Percentiles rank a stretch among this genome's conserved stretches.
Evolutionary conservation across 2,329 filamentous ascomycete genomes (phyloP).

Genomic region (Onygena corvina): DNA sequence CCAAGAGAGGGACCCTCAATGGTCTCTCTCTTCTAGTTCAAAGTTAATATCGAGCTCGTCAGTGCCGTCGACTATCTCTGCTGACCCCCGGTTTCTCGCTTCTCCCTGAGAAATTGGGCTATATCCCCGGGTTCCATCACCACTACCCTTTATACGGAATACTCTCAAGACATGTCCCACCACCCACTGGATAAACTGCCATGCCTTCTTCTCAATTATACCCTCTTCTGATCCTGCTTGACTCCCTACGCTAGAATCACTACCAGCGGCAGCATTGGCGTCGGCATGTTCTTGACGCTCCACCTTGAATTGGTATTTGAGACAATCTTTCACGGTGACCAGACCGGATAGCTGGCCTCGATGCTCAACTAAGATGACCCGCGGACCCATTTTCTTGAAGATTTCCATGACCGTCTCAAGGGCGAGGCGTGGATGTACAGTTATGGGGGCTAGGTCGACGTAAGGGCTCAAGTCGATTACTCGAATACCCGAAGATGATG

Average conservation of each 20-base stretch:
- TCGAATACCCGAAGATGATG: conserved; percentile 44
- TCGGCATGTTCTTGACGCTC: conserved; percentile 64
- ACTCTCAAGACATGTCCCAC: conserved; percentile 15
- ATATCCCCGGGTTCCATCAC: conserved; percentile 20
- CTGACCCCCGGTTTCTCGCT: conserved; percentile 19
- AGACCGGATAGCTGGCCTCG: conserved; percentile 71
- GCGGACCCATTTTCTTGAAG: conserved; percentile 93
- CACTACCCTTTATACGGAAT: conserved; percentile 1
- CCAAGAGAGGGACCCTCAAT: background rate
- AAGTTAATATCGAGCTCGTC: conserved; percentile 40
- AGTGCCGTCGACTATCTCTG: conserved; percentile 41
- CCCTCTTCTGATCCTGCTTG: conserved; percentile 14
- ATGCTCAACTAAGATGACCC: conserved; percentile 86
- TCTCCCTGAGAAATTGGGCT: conserved; percentile 25
- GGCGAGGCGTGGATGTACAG: conserved; percentile 78
- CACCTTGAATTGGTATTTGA: conserved; percentile 94
- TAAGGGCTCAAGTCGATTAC: conserved; percentile 73
- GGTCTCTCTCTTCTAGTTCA: conserved; percentile 33
- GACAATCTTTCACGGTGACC: conserved; percentile 90
- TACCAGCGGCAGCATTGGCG: conserved; percentile 21
- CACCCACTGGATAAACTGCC: conserved; percentile 28
- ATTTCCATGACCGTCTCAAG: conserved; percentile 97
- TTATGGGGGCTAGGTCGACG: conserved; percentile 77
- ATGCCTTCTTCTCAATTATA: conserved; percentile 28
- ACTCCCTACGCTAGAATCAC: conserved; percentile 17